Percentiles rank a stretch among this genome's conserved stretches.
Evolutionary conservation across 768 basidiomycete species (phyloP).

Genomic region (Trametes cingulata): DNA sequence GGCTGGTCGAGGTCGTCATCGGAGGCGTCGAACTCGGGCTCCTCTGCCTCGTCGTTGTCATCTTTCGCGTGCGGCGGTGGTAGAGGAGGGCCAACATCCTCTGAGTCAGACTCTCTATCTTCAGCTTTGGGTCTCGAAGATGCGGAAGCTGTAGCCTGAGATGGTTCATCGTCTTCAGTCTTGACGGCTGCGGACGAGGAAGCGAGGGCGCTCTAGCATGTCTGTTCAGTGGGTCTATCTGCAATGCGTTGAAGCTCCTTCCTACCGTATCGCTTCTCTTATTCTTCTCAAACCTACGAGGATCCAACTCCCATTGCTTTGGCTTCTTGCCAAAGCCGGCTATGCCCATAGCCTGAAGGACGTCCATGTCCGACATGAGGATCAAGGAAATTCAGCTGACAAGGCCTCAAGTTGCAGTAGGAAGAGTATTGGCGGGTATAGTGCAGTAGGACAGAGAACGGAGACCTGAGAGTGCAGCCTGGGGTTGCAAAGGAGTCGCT

Average conservation of each 20-base stretch:
- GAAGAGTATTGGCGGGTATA: background rate
- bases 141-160: background rate
- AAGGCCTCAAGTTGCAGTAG: too few relatives aligned
- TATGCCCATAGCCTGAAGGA: constrained; percentile 84
- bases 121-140: background rate
- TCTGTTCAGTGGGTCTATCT: background rate
- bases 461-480: background rate
- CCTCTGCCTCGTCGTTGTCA: constrained; percentile 19
- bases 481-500: too few relatives aligned
- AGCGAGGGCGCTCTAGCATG: background rate
- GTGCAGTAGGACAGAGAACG: background rate
- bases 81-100: constrained; percentile 28
- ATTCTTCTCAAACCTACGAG: constrained; percentile 76
- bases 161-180: background rate
- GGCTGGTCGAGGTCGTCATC: constrained; percentile 54
- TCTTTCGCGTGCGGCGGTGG: constrained; percentile 14
- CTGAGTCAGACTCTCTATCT: constrained; percentile 33
- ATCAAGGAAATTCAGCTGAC: too few relatives aligned
- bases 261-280: constrained; percentile 51
- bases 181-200: constrained; percentile 6
- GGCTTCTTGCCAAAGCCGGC: constrained; percentile 77
- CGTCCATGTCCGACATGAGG: constrained; percentile 60
- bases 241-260: too few relatives aligned
- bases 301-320: constrained; percentile 68
- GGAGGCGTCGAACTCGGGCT: constrained; percentile 40